Conservation (phyloP, 1,139 yeast species). For the Taphrina pruni region DNA sequence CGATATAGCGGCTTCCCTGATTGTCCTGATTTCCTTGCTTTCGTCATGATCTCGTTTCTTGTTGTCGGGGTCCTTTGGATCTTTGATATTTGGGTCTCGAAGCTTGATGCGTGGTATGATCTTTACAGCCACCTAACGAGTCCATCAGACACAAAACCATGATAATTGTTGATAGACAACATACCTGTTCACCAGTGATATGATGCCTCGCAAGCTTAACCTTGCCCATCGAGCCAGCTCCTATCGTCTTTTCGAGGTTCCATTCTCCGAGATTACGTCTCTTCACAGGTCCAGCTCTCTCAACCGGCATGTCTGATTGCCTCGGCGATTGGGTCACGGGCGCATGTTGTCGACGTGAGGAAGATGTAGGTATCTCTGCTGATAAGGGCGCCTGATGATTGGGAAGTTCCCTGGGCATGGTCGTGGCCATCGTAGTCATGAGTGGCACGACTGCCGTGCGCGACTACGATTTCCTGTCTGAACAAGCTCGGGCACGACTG, state of each 20-base stretch:
- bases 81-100: constrained; percentile 19
- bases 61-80: constrained; percentile 61
- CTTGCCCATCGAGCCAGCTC: constrained; percentile 99
- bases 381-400: background rate
- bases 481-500: background rate
- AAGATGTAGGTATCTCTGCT: background rate
- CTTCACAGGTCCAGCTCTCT: constrained; percentile 32
- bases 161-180: background rate
- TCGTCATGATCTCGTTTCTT: constrained; percentile 70
- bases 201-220: constrained; percentile 91
- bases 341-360: constrained; percentile 5
- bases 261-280: constrained; percentile 75
- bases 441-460: background rate
- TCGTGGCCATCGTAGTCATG: constrained; percentile 18
- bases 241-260: constrained; percentile 93
- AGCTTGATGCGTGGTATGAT: constrained; percentile 51
- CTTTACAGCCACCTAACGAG: constrained; percentile 55
- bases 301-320: constrained; percentile 11
- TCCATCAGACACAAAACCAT: background rate
- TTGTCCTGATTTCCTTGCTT: constrained; percentile 87
- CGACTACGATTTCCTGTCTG: background rate
- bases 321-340: constrained; percentile 15
- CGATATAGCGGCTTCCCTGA: constrained; percentile 94
- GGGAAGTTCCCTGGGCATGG: constrained; percentile 9
- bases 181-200: constrained; percentile 70